phyloP scores from a whole-genome alignment of 768 basidiomycete species.

The Lentinus brumalis region DNA sequence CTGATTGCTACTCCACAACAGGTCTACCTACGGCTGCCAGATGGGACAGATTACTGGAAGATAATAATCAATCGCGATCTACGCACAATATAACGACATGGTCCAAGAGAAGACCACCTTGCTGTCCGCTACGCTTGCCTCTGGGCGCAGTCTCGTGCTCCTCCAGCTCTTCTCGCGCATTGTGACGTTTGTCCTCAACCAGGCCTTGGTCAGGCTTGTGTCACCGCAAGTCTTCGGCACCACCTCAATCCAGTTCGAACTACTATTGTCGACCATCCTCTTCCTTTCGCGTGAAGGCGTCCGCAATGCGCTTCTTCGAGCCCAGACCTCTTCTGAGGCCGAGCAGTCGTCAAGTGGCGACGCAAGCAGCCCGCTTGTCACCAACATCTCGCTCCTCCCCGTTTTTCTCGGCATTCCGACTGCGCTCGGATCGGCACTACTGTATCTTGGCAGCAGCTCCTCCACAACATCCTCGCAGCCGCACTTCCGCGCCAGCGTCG shows the following conservation, averaged over 20 bases:
- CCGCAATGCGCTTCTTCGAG: conserved; percentile 81
- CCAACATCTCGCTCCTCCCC: conserved; percentile 67
- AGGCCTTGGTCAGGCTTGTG: conserved; percentile 79
- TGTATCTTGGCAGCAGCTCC: conserved; percentile 60
- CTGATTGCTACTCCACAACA: too few species aligned
- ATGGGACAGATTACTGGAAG: too few species aligned
- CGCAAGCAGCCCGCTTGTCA: conserved; percentile 17
- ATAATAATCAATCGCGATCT: too few species aligned
- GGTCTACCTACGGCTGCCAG: too few species aligned
- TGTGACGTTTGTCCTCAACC: conserved; percentile 89
- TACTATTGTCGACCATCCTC: conserved; percentile 84
- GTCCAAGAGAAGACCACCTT: conserved; percentile 5
- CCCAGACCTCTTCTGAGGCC: conserved; percentile 25
- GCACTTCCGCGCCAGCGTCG: conserved; percentile 62
- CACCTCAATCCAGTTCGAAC: conserved; percentile 92
- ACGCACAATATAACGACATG: background rate
- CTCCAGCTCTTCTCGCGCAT: conserved; percentile 85
- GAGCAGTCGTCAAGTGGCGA: background rate
- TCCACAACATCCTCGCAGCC: conserved; percentile 60
- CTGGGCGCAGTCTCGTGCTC: conserved; percentile 69
- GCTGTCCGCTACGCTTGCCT: conserved; percentile 42
- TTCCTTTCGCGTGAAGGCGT: conserved; percentile 95
- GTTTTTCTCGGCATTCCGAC: conserved; percentile 68
- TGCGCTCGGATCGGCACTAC: conserved; percentile 48
- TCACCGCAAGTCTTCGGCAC: conserved; percentile 88